A percentile compares a stretch with the other conserved stretches of the same genome.
Evolutionary conservation across 176 grass and related monocot species (phyloP).

Genomic region (Hyparrhenia diplandra): DNA sequence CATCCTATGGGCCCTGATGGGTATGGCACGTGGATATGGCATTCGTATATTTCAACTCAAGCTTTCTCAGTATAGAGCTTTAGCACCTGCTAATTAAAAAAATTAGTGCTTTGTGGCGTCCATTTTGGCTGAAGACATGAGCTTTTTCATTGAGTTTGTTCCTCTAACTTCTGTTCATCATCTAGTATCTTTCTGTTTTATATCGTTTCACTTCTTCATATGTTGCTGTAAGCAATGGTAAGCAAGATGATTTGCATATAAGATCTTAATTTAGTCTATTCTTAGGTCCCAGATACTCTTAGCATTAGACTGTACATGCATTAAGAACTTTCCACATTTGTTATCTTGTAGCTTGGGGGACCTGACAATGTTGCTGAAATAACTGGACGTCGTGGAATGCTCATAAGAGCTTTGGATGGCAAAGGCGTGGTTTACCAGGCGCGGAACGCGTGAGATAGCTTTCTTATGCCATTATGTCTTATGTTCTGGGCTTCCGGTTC

Average conservation of each 20-base stretch:
- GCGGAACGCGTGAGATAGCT: conserved; percentile 69
- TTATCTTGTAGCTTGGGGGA: conserved; percentile 65
- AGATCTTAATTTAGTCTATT: conserved; percentile 23
- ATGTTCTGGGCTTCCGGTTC: conserved; percentile 25
- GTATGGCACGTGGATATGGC: neutral
- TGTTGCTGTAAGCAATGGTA: neutral
- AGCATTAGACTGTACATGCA: conserved; percentile 17
- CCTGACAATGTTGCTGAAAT: conserved; percentile 98
- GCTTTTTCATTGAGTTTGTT: neutral
- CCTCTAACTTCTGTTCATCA: neutral
- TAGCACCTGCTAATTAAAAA: neutral
- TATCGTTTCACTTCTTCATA: neutral
- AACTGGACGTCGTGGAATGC: conserved; percentile 91
- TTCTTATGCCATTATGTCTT: conserved; percentile 28
- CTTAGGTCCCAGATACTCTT: neutral
- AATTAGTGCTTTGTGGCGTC: neutral
- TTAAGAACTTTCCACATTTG: conserved; percentile 27
- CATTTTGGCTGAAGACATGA: conserved; percentile 21
- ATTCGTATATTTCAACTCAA: conserved; percentile 1
- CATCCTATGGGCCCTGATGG: neutral
- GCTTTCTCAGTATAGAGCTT: neutral
- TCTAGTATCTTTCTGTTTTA: neutral
- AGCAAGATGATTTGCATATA: neutral
- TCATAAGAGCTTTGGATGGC: conserved; percentile 75
- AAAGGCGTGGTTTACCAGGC: conserved; percentile 98